Conservation (phyloP, 352 stramenopile species). For the Pythium rishiriense region DNA sequence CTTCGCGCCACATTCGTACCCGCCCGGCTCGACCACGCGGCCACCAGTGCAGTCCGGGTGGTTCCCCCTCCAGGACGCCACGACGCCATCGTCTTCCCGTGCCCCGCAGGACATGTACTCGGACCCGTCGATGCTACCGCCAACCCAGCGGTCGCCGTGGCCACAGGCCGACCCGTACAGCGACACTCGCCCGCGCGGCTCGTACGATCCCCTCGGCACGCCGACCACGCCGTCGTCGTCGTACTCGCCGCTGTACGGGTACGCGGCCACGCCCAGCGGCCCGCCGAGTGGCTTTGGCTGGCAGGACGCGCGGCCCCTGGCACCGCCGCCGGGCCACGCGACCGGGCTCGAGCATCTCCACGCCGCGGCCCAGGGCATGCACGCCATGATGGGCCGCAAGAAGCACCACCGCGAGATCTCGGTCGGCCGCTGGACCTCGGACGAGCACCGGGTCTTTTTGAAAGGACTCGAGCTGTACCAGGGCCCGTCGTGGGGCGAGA, state of each 20-base stretch:
- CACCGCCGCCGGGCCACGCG: conserved; percentile 20
- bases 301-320: conserved; percentile 23
- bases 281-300: conserved; percentile 26
- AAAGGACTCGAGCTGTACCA: conserved; percentile 83
- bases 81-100: neutral
- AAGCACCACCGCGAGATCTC: conserved; percentile 55
- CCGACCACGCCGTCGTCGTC: conserved; percentile 7
- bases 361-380: conserved; percentile 28
- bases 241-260: conserved; percentile 27
- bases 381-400: conserved; percentile 29
- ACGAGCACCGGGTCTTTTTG: conserved; percentile 79
- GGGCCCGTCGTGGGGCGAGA: conserved; percentile 79
- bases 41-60: conserved; percentile 44
- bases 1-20: conserved; percentile 10
- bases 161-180: neutral
- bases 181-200: neutral
- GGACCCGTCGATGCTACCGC: conserved; percentile 16
- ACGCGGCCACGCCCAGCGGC: conserved; percentile 11
- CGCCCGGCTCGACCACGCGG: conserved; percentile 8
- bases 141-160: neutral
- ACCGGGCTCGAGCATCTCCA: conserved; percentile 26
- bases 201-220: neutral
- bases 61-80: conserved; percentile 47
- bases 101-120: conserved; percentile 22
- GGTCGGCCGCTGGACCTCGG: conserved; percentile 73